Evolutionary conservation across 495 filamentous ascomycete genomes (phyloP).

Genomic region (Parathielavia appendiculata): DNA sequence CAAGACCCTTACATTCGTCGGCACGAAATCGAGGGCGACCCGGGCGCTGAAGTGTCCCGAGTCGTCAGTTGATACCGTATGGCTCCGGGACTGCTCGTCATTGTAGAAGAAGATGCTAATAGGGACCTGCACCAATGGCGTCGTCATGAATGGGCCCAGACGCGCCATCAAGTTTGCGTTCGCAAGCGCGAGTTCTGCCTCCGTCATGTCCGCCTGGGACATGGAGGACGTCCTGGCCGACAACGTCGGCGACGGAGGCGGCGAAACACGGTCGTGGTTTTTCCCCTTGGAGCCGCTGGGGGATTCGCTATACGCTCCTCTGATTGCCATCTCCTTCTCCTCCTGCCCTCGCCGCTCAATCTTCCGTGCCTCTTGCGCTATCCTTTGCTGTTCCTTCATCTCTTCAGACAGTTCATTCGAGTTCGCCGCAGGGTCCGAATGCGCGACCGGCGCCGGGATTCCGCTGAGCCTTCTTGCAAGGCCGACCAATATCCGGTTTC

Average conservation of each 20-base stretch:
- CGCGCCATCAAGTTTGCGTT: slow-evolving; percentile 84
- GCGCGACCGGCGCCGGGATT: slow-evolving; percentile 58
- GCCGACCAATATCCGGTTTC: slow-evolving; percentile 79
- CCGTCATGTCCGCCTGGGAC: slow-evolving; percentile 54
- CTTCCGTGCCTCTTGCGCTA: slow-evolving; percentile 64
- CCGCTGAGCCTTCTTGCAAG: slow-evolving; percentile 80
- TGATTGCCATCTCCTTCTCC: slow-evolving; percentile 64
- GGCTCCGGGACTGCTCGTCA: slow-evolving; percentile 66
- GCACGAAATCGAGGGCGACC: slow-evolving; percentile 78
- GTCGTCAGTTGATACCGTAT: slow-evolving; percentile 74
- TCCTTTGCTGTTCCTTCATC: slow-evolving; percentile 52
- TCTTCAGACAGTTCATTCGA: slow-evolving; percentile 40
- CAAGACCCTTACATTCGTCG: slow-evolving; percentile 80
- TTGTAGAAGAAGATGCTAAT: slow-evolving; percentile 95
- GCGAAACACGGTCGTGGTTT: slow-evolving; percentile 24
- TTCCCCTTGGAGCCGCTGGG: slow-evolving; percentile 29
- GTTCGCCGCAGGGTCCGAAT: slow-evolving; percentile 17
- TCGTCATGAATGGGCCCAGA: slow-evolving; percentile 82
- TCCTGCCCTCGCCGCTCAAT: slow-evolving; percentile 65
- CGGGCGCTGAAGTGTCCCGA: slow-evolving; percentile 79
- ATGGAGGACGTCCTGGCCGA: slow-evolving; percentile 39
- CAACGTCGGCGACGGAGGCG: slow-evolving; percentile 34
- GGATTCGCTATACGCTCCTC: slow-evolving; percentile 50
- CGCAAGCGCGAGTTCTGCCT: slow-evolving; percentile 67
- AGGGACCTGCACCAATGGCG: slow-evolving; percentile 62